Base-by-base conservation (phyloP, 116 monocot genomes). In the Dioscorea cayenensis region DNA sequence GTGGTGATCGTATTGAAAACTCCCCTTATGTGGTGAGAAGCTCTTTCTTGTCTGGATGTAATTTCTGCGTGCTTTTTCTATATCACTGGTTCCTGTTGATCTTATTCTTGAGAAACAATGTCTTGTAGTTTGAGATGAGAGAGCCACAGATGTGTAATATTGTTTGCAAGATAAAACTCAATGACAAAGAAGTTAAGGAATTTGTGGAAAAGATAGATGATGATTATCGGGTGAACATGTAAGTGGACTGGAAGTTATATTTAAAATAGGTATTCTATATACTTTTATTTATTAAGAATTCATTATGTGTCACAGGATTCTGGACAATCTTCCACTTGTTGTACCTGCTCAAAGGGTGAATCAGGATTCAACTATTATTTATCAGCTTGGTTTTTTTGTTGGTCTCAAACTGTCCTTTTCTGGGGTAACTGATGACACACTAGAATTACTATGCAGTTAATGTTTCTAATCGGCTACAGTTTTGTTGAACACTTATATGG, bases 1-100 rank as follows among this genome's bases (percentile, higher is more conserved):
- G 86, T 28, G 94, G 90, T 60, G 94, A 94, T 72, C 78, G 86
- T 27, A 94, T 90, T 60, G 88, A 94, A 78, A 94, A 94, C 75
- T 94, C 94, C 68, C 88, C 94, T 19, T 94, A 90, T 43, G 77
- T 77, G 80, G 90, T 94, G n/a, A 55, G 55, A 55, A 55, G 55
- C 16, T 55, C 55, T 16, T 55, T 16, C 49, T 50, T 68, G 1
- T 60, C 2, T 58, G 28, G 13, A 55, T 11, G 28, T 69, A 27
- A 69, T 23, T 36, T 22, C 22, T 13, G 49, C 51, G 17, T 52
- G 4, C 25, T 65, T 36, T 60, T n/a, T 7, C 4, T n/a, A 52
- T 52, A 65, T 71, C 11, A 10, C 14, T n/a, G 13, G 55, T 55
- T n/a, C 19, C 18, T 55, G 20, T 3, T 14, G 62, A 65, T 66